Evolutionary conservation across 192 early-diverging fungal species (phyloP).

Genomic region (Backusella psychrophila): DNA sequence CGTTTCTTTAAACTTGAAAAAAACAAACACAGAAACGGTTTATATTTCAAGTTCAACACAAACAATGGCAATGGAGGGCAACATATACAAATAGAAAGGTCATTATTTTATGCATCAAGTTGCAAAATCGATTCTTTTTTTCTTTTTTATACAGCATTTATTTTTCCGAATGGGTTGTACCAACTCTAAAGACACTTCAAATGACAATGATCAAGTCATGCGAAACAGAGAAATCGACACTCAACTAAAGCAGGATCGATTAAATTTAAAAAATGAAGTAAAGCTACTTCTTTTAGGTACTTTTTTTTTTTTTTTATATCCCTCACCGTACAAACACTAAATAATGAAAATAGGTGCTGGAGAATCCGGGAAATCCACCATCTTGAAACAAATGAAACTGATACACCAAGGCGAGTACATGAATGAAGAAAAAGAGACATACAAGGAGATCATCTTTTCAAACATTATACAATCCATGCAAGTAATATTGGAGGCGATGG

Average conservation of each 20-base stretch:
- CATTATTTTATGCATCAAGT: background rate
- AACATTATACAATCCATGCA: constrained; percentile 47
- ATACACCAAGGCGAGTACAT: constrained; percentile 45
- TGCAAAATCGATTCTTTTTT: background rate
- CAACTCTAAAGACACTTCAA: background rate
- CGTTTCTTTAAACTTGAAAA: no score
- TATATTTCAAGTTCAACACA: background rate
- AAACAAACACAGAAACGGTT: background rate
- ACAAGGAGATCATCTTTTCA: constrained; percentile 40
- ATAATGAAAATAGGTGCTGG: constrained; percentile 42
- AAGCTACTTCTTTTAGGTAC: constrained; percentile 88
- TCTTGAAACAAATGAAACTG: constrained; percentile 52
- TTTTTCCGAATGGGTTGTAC: constrained; percentile 1
- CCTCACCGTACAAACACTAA: background rate
- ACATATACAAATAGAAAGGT: no score
- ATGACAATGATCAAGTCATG: background rate
- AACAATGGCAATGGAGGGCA: background rate
- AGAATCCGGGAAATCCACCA: constrained; percentile 58
- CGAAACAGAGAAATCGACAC: constrained; percentile 88
- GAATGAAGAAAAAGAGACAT: constrained; percentile 32
- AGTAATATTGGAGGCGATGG: constrained; percentile 43
- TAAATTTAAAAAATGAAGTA: constrained; percentile 80
- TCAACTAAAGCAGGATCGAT: constrained; percentile 75
- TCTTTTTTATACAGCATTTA: background rate
- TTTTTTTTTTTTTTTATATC: no score